Conservation (phyloP, 192 early-diverging fungal species). For the Phlyctochytrium arcticum region DNA sequence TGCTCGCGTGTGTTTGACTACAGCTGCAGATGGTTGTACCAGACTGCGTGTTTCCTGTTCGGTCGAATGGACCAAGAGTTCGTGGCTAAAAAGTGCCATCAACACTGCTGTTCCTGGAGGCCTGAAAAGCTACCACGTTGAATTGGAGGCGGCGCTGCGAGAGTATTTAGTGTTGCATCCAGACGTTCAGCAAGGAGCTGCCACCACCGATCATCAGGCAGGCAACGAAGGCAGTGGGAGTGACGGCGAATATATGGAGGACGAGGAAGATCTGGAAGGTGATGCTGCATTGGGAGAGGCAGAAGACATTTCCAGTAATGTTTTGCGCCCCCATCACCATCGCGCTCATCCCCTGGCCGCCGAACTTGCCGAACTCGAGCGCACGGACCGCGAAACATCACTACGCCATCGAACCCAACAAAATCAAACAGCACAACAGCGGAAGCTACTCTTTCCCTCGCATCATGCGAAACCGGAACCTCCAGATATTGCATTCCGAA, state of each 20-base stretch:
- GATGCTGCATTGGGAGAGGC: background rate
- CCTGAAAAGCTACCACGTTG: slow-evolving; percentile 34
- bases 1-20: slow-evolving; percentile 26
- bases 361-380: slow-evolving; percentile 6
- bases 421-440: background rate
- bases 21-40: background rate
- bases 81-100: slow-evolving; percentile 43
- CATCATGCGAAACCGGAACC: background rate
- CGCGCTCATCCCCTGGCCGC: slow-evolving; percentile 1
- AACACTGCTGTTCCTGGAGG: slow-evolving; percentile 38
- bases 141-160: slow-evolving; percentile 18
- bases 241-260: background rate
- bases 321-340: background rate
- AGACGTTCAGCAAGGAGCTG: background rate
- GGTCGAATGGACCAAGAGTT: slow-evolving; percentile 37
- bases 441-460: background rate
- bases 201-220: background rate
- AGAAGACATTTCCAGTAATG: background rate
- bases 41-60: slow-evolving; percentile 24
- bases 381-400: background rate
- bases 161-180: slow-evolving; percentile 1
- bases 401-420: background rate
- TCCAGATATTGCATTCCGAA: background rate
- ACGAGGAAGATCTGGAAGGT: background rate
- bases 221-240: background rate